Conservation (phyloP, 2,329 filamentous ascomycete genomes). For the Coniochaeta sp. region DNA sequence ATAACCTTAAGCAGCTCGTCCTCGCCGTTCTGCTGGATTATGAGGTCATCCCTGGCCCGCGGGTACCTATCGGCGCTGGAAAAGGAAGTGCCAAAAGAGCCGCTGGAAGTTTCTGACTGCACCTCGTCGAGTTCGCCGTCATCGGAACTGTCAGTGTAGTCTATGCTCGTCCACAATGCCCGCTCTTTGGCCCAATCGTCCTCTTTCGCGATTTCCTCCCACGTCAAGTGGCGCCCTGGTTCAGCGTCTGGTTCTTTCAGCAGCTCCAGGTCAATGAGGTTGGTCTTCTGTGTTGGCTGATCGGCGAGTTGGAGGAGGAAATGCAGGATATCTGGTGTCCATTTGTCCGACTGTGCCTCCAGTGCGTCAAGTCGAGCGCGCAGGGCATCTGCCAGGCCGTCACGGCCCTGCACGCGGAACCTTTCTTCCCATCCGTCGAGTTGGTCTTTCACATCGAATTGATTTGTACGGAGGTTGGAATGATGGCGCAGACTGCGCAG, state of each 20-base stretch:
- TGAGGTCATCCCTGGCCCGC: conserved; percentile 10
- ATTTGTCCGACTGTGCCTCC: conserved; percentile 41
- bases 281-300: conserved; percentile 64
- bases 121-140: conserved; percentile 38
- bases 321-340: conserved; percentile 72
- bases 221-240: conserved; percentile 49
- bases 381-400: conserved; percentile 68
- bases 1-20: conserved; percentile 23
- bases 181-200: conserved; percentile 64
- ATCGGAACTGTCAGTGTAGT: conserved; percentile 62
- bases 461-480: conserved; percentile 60
- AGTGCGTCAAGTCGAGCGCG: conserved; percentile 24
- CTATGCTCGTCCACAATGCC: conserved; percentile 62
- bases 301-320: conserved; percentile 77
- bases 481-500: conserved; percentile 45
- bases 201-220: conserved; percentile 71
- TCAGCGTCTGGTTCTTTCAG: conserved; percentile 38
- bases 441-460: conserved; percentile 61
- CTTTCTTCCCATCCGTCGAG: conserved; percentile 76
- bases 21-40: conserved; percentile 17
- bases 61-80: conserved; percentile 17
- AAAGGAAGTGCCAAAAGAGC: conserved; percentile 27
- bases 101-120: conserved; percentile 22
- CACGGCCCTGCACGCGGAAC: conserved; percentile 71
- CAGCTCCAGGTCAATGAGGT: conserved; percentile 52